phyloP scores from a whole-genome alignment of 202 grass and related monocot genomes.

The Digitaria exilis region DNA sequence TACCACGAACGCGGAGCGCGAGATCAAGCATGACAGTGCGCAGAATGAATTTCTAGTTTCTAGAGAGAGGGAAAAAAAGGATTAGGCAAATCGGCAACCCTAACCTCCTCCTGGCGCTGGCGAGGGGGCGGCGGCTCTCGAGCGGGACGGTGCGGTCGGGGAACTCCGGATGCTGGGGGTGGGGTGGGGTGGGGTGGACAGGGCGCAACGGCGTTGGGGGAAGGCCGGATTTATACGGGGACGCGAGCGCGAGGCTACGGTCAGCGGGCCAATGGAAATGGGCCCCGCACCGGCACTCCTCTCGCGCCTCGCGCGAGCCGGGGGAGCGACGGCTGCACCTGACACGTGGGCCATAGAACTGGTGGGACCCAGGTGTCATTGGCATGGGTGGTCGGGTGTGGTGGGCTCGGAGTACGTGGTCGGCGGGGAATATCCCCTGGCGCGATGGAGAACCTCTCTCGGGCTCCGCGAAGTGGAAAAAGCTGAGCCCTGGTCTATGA shows the following conservation, averaged over 20 bases:
- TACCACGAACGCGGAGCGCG: not conserved
- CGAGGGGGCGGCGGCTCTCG: not conserved
- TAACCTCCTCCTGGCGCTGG: constrained; percentile 39
- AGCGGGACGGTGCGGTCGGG: not conserved
- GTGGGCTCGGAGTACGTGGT: not conserved
- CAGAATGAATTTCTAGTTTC: not conserved
- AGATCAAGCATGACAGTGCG: not conserved
- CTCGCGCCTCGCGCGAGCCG: too few relatives aligned
- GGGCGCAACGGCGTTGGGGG: too few relatives aligned
- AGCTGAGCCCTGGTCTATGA: not conserved
- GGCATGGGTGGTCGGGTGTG: accelerated
- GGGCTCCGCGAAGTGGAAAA: not conserved
- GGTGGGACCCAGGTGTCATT: not conserved
- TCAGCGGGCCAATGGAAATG: not conserved
- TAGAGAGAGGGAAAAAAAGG: too few relatives aligned
- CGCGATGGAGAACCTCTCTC: not conserved
- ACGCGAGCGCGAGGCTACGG: not conserved
- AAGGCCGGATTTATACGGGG: not conserved
- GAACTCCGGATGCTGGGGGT: not conserved
- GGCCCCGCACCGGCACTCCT: not conserved
- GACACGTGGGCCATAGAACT: accelerated
- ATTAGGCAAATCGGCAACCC: not conserved
- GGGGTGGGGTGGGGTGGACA: not conserved
- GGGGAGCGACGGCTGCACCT: accelerated
- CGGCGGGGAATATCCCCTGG: constrained; percentile 22